Evolutionary conservation across 2,329 filamentous ascomycete genomes (phyloP).

Genomic region (Gnomoniopsis sp.): DNA sequence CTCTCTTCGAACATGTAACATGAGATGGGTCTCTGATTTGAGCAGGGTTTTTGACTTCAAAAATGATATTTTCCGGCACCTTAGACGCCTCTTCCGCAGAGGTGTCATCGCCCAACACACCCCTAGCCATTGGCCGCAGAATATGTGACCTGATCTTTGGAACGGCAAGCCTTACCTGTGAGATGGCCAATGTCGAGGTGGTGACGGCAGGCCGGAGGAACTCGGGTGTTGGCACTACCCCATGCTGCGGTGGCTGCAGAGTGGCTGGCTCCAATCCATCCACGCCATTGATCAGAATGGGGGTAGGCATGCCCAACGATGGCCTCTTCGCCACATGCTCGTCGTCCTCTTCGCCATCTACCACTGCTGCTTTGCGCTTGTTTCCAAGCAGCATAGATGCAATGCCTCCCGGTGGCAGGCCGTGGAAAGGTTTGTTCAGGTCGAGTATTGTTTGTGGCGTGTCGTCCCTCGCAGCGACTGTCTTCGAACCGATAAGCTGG

Average conservation of each 20-base stretch:
- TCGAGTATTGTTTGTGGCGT: conserved; percentile 81
- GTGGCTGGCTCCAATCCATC: conserved; percentile 76
- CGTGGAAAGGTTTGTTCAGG: conserved; percentile 89
- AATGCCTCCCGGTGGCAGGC: conserved; percentile 84
- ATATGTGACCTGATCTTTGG: conserved; percentile 84
- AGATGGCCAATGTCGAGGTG: conserved; percentile 76
- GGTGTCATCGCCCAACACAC: conserved; percentile 49
- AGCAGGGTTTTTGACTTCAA: conserved; percentile 85
- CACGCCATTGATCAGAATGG: conserved; percentile 71
- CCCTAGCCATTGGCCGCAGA: conserved; percentile 72
- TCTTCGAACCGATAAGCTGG: conserved; percentile 73
- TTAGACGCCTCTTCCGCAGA: conserved; percentile 60
- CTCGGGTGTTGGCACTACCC: conserved; percentile 69
- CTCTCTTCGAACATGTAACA: conserved; percentile 76
- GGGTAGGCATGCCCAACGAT: conserved; percentile 60
- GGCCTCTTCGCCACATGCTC: conserved; percentile 50
- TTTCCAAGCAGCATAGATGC: conserved; percentile 85
- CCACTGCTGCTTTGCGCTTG: conserved; percentile 75
- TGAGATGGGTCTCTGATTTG: conserved; percentile 78
- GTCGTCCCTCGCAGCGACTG: conserved; percentile 62
- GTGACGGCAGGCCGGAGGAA: conserved; percentile 84
- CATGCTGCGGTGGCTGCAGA: conserved; percentile 55
- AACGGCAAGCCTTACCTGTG: conserved; percentile 81
- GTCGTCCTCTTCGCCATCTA: conserved; percentile 75
- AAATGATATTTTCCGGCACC: conserved; percentile 66